A percentile compares a stretch with the other conserved stretches of the same genome.
Evolutionary conservation across 257 asterid species (phyloP).

Genomic region (Nicotiana knightiana): DNA sequence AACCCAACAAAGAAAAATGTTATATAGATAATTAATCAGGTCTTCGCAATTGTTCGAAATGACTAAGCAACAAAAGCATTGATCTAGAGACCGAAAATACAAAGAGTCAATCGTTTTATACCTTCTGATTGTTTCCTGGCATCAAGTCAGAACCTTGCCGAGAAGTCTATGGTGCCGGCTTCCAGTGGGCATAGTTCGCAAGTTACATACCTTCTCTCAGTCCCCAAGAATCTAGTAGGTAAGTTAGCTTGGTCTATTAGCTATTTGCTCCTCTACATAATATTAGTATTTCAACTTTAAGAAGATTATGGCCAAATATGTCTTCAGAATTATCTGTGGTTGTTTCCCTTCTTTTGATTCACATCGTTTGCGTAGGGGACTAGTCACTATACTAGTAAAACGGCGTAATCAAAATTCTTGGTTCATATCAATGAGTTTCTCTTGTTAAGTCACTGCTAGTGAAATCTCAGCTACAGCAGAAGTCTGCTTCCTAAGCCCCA

Average conservation of each 20-base stretch:
- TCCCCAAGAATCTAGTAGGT: neutral
- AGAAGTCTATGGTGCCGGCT: neutral
- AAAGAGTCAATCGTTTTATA: neutral
- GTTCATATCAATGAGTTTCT: neutral
- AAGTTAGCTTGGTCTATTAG: neutral
- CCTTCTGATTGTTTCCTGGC: neutral
- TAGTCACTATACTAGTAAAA: neutral
- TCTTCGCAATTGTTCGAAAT: neutral
- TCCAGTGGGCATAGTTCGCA: neutral
- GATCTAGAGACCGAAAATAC: neutral
- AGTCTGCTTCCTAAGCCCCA: neutral
- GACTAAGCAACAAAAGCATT: neutral
- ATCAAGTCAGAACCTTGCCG: neutral
- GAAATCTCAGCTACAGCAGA: neutral
- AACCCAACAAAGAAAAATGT: neutral
- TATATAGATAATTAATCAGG: neutral
- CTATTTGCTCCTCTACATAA: neutral
- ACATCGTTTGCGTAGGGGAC: neutral
- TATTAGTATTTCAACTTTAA: no score
- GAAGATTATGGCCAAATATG: neutral
- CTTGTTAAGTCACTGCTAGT: neutral
- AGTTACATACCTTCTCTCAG: neutral
- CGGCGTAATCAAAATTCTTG: neutral
- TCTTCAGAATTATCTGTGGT: neutral
- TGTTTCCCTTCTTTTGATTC: neutral